These are phyloP conservation scores for Apiosordaria backusii DNA, from an alignment of 495 filamentous ascomycete species.

Conservation along the genomic window DNA sequence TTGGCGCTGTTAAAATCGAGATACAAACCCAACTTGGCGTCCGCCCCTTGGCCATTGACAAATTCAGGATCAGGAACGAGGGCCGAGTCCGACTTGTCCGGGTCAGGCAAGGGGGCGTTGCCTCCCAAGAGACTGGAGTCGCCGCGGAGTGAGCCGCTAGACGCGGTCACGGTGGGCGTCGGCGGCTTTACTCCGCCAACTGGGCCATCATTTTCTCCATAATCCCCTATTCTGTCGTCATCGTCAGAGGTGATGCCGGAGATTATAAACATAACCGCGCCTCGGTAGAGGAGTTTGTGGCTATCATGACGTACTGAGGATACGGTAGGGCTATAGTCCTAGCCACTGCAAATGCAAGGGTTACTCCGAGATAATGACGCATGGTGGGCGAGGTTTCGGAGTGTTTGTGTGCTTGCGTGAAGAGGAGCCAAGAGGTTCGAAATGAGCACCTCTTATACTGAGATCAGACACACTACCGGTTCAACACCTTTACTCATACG, in stretches of 20 bases:
- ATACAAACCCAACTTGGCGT: constrained; percentile 55
- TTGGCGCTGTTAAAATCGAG: constrained; percentile 60
- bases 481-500: too few species aligned
- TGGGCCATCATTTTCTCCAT: constrained; percentile 34
- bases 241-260: not conserved
- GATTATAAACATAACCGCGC: too few species aligned
- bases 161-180: constrained; percentile 30
- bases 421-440: not conserved
- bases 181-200: constrained; percentile 38
- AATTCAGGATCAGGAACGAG: constrained; percentile 33
- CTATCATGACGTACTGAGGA: not conserved
- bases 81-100: constrained; percentile 32
- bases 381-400: not conserved
- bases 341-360: not conserved
- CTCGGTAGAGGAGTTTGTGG: too few species aligned
- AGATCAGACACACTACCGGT: too few species aligned
- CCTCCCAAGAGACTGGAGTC: constrained; percentile 37
- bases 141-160: constrained; percentile 36
- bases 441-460: not conserved
- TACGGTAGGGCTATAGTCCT: not conserved
- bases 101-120: constrained; percentile 32
- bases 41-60: constrained; percentile 52
- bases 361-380: not conserved
- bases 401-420: not conserved
- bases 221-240: constrained; percentile 16